These are phyloP conservation scores for Phallus indusiatus DNA, from an alignment of 768 basidiomycete genomes.

Conservation along the genomic window DNA sequence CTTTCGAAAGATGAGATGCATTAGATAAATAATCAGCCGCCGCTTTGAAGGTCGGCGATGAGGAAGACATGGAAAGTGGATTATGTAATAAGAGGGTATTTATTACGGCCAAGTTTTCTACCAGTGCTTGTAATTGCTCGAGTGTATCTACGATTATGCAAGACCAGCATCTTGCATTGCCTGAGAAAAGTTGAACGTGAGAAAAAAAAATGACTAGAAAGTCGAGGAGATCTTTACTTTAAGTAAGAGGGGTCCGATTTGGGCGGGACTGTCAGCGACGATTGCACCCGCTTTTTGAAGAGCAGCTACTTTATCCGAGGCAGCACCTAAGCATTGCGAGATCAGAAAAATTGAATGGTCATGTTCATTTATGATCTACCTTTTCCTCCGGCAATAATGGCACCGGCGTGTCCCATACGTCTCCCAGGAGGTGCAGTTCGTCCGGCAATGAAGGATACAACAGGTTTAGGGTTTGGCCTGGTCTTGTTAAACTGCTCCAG, in stretches of 20 bases:
- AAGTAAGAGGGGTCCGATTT: conserved; percentile 85
- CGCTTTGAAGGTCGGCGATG: conserved; percentile 38
- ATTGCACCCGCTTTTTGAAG: conserved; percentile 87
- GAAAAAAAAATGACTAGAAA: not conserved
- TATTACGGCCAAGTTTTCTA: conserved; percentile 5
- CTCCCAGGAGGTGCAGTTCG: conserved; percentile 96
- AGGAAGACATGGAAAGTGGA: conserved; percentile 16
- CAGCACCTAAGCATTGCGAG: conserved; percentile 49
- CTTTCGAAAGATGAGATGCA: conserved; percentile 34
- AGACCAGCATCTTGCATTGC: conserved; percentile 74
- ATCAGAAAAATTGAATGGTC: not conserved
- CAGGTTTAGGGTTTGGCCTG: conserved; percentile 78
- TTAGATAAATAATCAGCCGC: conserved; percentile 59
- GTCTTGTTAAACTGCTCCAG: conserved; percentile 90
- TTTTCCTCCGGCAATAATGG: conserved; percentile 97
- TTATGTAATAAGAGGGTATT: conserved; percentile 29
- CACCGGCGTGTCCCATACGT: conserved; percentile 97
- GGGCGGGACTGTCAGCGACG: conserved; percentile 91
- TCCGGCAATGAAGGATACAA: conserved; percentile 96
- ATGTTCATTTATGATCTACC: conserved; percentile 33
- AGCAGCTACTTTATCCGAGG: conserved; percentile 86
- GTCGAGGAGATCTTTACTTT: conserved; percentile 43
- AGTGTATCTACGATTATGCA: conserved; percentile 27
- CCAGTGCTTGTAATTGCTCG: conserved; percentile 12
- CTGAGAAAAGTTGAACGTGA: conserved; percentile 26